Percentiles rank a stretch among this genome's conserved stretches.
Evolutionary conservation across 371 early-diverging fungal genomes (phyloP).

Genomic region (Mortierella sp.): DNA sequence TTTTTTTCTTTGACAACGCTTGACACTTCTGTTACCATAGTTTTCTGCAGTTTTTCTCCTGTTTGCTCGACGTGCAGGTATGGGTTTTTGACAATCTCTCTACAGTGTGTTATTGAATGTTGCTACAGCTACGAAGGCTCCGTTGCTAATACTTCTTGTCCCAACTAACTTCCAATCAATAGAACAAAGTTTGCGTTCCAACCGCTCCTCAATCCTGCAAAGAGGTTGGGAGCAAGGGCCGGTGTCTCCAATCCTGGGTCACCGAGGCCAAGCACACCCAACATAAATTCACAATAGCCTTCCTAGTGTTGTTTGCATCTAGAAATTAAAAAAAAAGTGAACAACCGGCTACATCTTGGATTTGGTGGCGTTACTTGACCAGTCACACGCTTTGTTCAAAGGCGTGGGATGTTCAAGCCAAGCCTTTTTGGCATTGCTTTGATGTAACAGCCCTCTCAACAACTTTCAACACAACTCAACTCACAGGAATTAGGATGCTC

Average conservation of each 20-base stretch:
- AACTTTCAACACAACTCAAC: not conserved
- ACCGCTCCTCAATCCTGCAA: slow-evolving; percentile 59
- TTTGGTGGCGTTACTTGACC: slow-evolving; percentile 15
- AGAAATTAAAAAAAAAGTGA: not conserved
- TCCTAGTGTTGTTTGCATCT: not conserved
- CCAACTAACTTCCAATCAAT: not conserved
- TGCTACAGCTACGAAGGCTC: not conserved
- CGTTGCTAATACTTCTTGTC: not conserved
- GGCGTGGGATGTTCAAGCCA: not conserved
- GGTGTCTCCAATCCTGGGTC: slow-evolving; percentile 40
- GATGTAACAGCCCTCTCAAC: not conserved
- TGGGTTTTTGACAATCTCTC: slow-evolving; percentile 11
- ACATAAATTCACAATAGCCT: slow-evolving; percentile 4
- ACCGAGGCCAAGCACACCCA: slow-evolving; percentile 47
- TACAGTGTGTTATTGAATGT: no score
- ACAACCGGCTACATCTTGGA: not conserved
- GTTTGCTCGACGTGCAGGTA: slow-evolving; percentile 88
- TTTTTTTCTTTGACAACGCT: not conserved
- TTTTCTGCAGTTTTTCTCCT: slow-evolving; percentile 81
- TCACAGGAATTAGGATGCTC: slow-evolving; percentile 5
- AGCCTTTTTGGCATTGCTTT: not conserved
- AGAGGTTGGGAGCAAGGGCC: slow-evolving; percentile 31
- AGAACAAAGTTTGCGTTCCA: slow-evolving; percentile 82
- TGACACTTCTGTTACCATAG: slow-evolving; percentile 44
- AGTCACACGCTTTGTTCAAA: not conserved